A percentile compares a stretch with the other conserved stretches of the same genome.
Conservation (phyloP, 352 stramenopile genomes). For the Pythium volutum region DNA sequence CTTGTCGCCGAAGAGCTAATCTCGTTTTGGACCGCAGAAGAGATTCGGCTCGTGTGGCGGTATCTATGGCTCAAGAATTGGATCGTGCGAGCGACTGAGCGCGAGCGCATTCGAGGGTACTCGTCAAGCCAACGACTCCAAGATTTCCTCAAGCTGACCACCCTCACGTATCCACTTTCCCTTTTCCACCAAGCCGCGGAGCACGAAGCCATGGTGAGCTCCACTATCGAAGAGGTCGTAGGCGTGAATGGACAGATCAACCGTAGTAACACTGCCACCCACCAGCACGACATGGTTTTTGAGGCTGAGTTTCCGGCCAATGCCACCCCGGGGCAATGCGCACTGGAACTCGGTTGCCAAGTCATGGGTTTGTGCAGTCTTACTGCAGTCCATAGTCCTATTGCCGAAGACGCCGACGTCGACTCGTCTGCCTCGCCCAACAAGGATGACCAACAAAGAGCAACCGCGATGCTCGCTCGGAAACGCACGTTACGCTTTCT, state of each 20-base stretch:
- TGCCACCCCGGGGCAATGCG: constrained; percentile 64
- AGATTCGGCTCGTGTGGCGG: constrained; percentile 79
- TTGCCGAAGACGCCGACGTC: constrained; percentile 20
- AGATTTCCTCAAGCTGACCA: constrained; percentile 68
- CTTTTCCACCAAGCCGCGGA: constrained; percentile 76
- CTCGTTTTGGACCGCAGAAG: constrained; percentile 66
- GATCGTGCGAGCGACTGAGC: constrained; percentile 76
- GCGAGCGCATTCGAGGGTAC: constrained; percentile 66
- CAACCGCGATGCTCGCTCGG: constrained; percentile 13
- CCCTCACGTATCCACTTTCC: constrained; percentile 59
- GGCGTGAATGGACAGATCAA: neutral
- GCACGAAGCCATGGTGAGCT: constrained; percentile 65
- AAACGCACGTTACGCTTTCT: constrained; percentile 46
- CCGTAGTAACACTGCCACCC: neutral
- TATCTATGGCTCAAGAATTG: constrained; percentile 85
- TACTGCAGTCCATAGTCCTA: constrained; percentile 31
- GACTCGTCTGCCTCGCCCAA: constrained; percentile 7
- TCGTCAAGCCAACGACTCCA: constrained; percentile 58
- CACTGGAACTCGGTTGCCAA: constrained; percentile 59
- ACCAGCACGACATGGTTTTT: constrained; percentile 40
- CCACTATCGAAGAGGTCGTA: constrained; percentile 50
- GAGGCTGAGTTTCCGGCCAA: constrained; percentile 71
- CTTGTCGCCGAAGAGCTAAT: constrained; percentile 81
- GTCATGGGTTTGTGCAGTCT: constrained; percentile 67
- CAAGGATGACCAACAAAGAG: constrained; percentile 22